phyloP scores from a whole-genome alignment of 2,329 filamentous ascomycete genomes.

The Calonectria honghensis region DNA sequence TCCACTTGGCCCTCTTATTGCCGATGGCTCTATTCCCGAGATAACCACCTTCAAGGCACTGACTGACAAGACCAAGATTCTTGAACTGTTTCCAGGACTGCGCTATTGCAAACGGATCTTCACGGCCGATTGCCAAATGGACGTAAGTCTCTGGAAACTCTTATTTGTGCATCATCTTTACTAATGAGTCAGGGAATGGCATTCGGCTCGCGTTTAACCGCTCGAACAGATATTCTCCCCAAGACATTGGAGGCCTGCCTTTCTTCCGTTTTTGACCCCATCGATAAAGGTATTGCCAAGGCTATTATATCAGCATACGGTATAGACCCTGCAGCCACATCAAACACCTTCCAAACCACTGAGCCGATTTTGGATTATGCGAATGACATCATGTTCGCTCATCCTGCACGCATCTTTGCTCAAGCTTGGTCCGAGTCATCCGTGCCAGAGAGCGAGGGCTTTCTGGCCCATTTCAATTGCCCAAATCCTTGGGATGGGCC shows the following conservation, averaged over 20 bases:
- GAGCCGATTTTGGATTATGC: not conserved
- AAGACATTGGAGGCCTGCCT: not conserved
- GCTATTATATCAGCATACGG: not conserved
- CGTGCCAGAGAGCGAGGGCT: not conserved
- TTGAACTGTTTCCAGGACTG: not conserved
- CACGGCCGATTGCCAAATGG: conserved; percentile 7
- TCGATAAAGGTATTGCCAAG: not conserved
- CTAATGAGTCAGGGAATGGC: not conserved
- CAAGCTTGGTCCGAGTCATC: not conserved
- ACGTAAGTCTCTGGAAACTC: not conserved
- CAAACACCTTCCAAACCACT: not conserved
- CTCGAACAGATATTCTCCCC: not conserved
- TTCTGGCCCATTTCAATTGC: not conserved
- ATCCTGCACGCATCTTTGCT: not conserved
- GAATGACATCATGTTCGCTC: conserved; percentile 7
- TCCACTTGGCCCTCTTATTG: not conserved
- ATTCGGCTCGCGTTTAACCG: not conserved
- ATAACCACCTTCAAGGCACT: not conserved
- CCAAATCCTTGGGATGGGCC: conserved; percentile 6
- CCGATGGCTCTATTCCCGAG: not conserved
- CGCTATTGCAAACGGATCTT: not conserved
- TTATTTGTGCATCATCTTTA: not conserved
- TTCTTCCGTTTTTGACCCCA: not conserved
- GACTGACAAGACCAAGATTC: not conserved
- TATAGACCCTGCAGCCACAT: not conserved